Evolutionary conservation across 768 basidiomycete species (phyloP).

Genomic region (Kwoniella sp.): DNA sequence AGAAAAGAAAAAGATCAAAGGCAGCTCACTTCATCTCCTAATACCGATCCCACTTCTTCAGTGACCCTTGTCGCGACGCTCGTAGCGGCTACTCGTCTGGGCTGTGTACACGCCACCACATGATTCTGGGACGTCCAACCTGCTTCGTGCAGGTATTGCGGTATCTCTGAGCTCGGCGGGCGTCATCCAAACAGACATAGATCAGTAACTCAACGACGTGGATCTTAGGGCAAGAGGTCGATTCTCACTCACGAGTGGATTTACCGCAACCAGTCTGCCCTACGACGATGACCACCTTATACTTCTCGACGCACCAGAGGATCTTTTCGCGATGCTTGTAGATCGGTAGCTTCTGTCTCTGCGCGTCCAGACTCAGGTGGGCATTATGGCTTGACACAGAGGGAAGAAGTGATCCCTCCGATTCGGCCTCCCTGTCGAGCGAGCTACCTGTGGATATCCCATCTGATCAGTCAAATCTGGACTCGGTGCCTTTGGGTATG

Average conservation of each 20-base stretch:
- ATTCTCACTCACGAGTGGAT: conserved; percentile 78
- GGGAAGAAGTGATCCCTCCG: conserved; percentile 71
- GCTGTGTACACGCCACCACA: conserved; percentile 90
- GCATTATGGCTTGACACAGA: conserved; percentile 63
- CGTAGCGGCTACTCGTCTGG: conserved; percentile 89
- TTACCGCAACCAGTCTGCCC: conserved; percentile 94
- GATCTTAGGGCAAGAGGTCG: conserved; percentile 2
- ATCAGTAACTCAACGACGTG: neutral
- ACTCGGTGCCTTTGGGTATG: neutral
- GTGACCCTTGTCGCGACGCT: conserved; percentile 90
- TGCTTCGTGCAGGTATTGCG: conserved; percentile 89
- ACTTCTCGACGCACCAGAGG: conserved; percentile 78
- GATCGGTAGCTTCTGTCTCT: conserved; percentile 83
- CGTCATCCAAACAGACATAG: neutral
- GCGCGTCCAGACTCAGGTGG: conserved; percentile 68
- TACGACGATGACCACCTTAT: conserved; percentile 82
- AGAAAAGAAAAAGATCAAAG: neutral
- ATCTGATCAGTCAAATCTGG: neutral
- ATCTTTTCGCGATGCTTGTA: conserved; percentile 86
- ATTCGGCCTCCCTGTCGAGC: conserved; percentile 78
- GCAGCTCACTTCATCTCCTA: conserved; percentile 66
- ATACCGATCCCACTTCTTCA: conserved; percentile 79
- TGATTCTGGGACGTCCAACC: conserved; percentile 86
- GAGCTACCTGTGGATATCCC: conserved; percentile 74
- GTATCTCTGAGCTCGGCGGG: too few relatives aligned